Percentiles rank a stretch among this genome's conserved stretches.
phyloP scores from a whole-genome alignment of 805 yeast genomes.

The Isabelozyma heimii region DNA sequence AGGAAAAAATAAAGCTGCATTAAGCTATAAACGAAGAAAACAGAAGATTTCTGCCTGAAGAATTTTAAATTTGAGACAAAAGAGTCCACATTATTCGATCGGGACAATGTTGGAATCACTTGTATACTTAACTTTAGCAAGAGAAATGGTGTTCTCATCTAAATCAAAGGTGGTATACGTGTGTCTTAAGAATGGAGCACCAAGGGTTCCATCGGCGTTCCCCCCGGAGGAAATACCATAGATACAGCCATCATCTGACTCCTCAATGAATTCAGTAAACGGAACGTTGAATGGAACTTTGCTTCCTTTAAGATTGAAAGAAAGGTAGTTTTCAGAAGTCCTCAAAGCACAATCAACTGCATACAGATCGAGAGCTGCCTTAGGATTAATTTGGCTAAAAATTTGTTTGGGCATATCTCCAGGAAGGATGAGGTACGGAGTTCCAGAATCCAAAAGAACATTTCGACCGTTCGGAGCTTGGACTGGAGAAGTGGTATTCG shows the following conservation, averaged over 20 bases:
- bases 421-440: constrained; percentile 51
- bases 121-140: background rate
- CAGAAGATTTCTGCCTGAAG: too few relatives aligned
- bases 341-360: constrained; percentile 11
- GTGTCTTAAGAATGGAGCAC: background rate
- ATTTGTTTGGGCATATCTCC: background rate
- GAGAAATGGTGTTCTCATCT: background rate
- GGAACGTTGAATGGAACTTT: constrained; percentile 1
- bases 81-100: too few relatives aligned
- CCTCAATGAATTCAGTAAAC: constrained; percentile 3
- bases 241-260: background rate
- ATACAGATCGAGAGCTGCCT: constrained; percentile 4
- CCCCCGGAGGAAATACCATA: constrained; percentile 12
- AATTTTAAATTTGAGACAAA: too few relatives aligned
- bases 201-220: background rate
- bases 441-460: constrained; percentile 50
- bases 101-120: background rate
- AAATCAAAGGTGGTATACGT: background rate
- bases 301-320: constrained; percentile 4
- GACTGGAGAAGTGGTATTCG: background rate
- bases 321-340: constrained; percentile 6
- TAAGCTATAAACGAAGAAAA: too few relatives aligned
- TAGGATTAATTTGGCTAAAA: background rate
- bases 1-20: too few relatives aligned
- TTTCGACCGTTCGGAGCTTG: background rate